A percentile compares a stretch with the other conserved stretches of the same genome.
Evolutionary conservation across 371 early-diverging fungal species (phyloP).

Genomic region (Polyrhizophydium stewartii): DNA sequence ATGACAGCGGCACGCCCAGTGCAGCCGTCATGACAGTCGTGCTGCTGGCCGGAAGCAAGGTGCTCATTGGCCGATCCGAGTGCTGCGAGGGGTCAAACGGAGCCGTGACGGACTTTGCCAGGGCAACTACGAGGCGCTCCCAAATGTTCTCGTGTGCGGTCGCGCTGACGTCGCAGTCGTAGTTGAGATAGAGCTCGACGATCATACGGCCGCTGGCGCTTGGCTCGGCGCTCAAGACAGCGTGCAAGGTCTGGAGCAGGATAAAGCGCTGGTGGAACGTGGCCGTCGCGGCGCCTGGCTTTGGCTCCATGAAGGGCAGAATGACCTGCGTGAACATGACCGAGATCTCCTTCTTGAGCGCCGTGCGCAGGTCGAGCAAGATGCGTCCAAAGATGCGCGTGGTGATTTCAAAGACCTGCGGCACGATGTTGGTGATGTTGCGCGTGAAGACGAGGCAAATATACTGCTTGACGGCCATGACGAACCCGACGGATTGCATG

Average conservation of each 20-base stretch:
- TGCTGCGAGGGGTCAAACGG: neutral
- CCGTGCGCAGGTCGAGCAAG: constrained; percentile 60
- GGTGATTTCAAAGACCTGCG: constrained; percentile 77
- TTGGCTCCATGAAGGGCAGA: constrained; percentile 59
- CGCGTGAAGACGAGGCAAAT: constrained; percentile 73
- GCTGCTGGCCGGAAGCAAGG: constrained; percentile 5
- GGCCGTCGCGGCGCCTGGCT: constrained; percentile 16
- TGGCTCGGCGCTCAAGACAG: constrained; percentile 73
- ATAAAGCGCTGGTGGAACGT: constrained; percentile 42
- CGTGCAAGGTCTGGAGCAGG: constrained; percentile 25
- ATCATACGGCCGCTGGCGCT: constrained; percentile 53
- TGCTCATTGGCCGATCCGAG: constrained; percentile 1
- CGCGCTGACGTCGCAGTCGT: constrained; percentile 83
- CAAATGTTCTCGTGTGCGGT: constrained; percentile 68
- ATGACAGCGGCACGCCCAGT: neutral
- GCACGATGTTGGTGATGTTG: constrained; percentile 72
- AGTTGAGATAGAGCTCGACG: constrained; percentile 95
- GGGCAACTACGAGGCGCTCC: constrained; percentile 66
- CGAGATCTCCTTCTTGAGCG: constrained; percentile 73
- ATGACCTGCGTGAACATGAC: constrained; percentile 76
- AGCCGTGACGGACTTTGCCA: constrained; percentile 16
- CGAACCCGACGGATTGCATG: constrained; percentile 38
- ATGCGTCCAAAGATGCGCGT: constrained; percentile 78
- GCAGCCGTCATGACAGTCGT: neutral
- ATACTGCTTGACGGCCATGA: constrained; percentile 79